A percentile compares a stretch with the other conserved stretches of the same genome.
Evolutionary conservation across 768 basidiomycete species (phyloP).

Genomic region (Podaxis mareebaensis): DNA sequence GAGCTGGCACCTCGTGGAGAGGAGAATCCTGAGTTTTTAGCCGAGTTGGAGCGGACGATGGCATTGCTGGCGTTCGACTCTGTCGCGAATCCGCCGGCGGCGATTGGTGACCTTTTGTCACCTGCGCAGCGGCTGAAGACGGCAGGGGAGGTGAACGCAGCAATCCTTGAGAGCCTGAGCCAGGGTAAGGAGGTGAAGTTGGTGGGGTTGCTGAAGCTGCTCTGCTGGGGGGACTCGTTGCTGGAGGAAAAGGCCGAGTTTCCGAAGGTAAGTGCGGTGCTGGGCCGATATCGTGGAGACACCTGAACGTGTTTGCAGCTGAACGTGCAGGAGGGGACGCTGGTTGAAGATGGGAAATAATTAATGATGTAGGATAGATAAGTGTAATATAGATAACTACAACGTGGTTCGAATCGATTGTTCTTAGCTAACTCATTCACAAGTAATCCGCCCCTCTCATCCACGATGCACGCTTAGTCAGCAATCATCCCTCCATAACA

Average conservation of each 20-base stretch:
- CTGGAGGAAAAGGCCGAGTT: constrained; percentile 78
- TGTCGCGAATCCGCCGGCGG: constrained; percentile 55
- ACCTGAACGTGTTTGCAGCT: constrained; percentile 26
- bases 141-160: constrained; percentile 94
- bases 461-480: constrained; percentile 27
- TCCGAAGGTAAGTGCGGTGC: constrained; percentile 57
- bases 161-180: constrained; percentile 88
- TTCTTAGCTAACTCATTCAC: constrained; percentile 15
- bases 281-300: constrained; percentile 1
- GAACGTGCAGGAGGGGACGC: constrained; percentile 31
- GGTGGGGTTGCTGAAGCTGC: constrained; percentile 74
- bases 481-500: constrained; percentile 20
- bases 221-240: constrained; percentile 87
- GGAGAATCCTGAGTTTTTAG: constrained; percentile 90
- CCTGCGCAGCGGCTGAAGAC: constrained; percentile 90
- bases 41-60: constrained; percentile 94
- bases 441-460: not conserved
- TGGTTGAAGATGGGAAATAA: constrained; percentile 24
- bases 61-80: constrained; percentile 84
- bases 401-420: constrained; percentile 26
- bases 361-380: constrained; percentile 23
- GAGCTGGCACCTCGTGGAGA: constrained; percentile 95
- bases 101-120: constrained; percentile 78
- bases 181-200: constrained; percentile 94
- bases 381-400: constrained; percentile 16